phyloP scores from a whole-genome alignment of 2,329 filamentous ascomycete genomes.

The Colletotrichum somersetense region DNA sequence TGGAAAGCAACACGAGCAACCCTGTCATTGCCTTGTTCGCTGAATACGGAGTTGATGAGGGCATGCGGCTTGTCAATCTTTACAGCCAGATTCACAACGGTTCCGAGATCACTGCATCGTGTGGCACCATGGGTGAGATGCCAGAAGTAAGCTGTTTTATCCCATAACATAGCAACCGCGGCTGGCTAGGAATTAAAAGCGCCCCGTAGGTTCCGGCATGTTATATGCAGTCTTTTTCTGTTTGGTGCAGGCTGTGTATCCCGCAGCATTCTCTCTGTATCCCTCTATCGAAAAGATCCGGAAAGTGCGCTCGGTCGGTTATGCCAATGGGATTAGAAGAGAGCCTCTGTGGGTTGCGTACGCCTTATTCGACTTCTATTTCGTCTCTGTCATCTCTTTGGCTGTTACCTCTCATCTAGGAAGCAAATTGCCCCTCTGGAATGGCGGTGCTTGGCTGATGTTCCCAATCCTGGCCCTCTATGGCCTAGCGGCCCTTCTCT shows the following conservation, averaged over 20 bases:
- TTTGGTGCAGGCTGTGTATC: constrained; percentile 11
- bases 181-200: not conserved
- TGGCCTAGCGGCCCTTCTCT: constrained; percentile 7
- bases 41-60: not conserved
- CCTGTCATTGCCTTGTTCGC: not conserved
- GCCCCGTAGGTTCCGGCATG: not conserved
- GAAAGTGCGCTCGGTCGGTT: constrained; percentile 1
- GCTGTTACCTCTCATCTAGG: not conserved
- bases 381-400: constrained; percentile 2
- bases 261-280: constrained; percentile 5
- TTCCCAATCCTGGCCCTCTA: constrained; percentile 16
- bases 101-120: constrained; percentile 6
- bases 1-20: not conserved
- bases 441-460: not conserved
- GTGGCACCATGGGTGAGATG: constrained; percentile 2
- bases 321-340: constrained; percentile 15
- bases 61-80: not conserved
- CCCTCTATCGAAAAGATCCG: constrained; percentile 7
- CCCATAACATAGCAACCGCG: not conserved
- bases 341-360: constrained; percentile 10
- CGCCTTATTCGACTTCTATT: constrained; percentile 33
- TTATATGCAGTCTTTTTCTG: not conserved
- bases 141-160: not conserved
- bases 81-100: constrained; percentile 17
- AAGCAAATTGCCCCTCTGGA: constrained; percentile 6